Base-by-base conservation (phyloP, 345 rosid genomes). In the Sapria himalayana region DNA sequence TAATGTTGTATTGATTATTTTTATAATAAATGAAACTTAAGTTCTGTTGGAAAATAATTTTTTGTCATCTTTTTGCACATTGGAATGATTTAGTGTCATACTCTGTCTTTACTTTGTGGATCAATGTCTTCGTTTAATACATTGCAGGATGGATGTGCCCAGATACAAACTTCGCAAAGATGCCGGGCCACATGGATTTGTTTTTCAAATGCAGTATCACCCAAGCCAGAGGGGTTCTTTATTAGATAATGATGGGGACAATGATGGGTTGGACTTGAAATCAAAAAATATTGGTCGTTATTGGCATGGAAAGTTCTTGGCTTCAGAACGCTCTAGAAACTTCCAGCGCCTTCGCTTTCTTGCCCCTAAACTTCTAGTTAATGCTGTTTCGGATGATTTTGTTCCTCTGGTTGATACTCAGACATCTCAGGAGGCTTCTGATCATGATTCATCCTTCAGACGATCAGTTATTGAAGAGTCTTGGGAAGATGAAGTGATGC, bases 401-500 rank as follows among this genome's bases (percentile, higher is more conserved):
- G 72, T 78, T 60, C 85, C 94, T 19, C 58, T 86, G 31, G 55
- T 37, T 15, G 81, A 68, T 22, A 20, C 29, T 14, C 49, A 63
- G 37, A 22, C 56, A 20, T 61, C 55, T 3, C 42, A 14, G 41
- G 76, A 58, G 18, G 43, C 25, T 33, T 60, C 29, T 13, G 68
- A 57, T 48, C 51, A 32, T 14, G 43, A 49, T 58, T 54, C 59
- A 3, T 19, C 35, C 7, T 25, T 57, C 10, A 57, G 42, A 18
- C 40, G 60, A 34, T 55, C 58, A 31, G 10, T 56, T 48, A 19
- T 74, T 20, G 93, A 66, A 66, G 84, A 71, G 58, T 89, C 98
- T 3, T 89, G 98, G 94, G 98, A 89, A 42, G 98, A 89, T 58
- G 77, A 82, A 45, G 62, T 82, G 54, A 51, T 79, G 18, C 70